Percentiles rank a stretch among this genome's conserved stretches.
Evolutionary conservation across 768 basidiomycete species (phyloP).

Genomic region (Gymnopilus junonius): DNA sequence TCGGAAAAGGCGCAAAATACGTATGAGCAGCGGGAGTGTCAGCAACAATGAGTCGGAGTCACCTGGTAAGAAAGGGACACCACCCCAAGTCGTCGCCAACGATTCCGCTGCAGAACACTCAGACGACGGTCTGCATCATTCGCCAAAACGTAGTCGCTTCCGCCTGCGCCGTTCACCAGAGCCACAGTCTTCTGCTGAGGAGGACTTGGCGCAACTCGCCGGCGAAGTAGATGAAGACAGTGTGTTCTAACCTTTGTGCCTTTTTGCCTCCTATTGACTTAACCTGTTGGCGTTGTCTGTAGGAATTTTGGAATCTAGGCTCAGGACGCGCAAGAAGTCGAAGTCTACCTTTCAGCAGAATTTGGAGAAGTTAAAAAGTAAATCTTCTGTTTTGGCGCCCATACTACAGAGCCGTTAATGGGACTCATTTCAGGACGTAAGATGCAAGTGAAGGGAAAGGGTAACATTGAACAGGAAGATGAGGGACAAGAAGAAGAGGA

Average conservation of each 20-base stretch:
- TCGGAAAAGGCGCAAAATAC: conserved; percentile 1
- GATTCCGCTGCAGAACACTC: background rate
- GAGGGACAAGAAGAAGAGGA: conserved; percentile 30
- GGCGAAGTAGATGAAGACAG: conserved; percentile 63
- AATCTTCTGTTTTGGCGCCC: conserved; percentile 18
- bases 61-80: conserved; percentile 4
- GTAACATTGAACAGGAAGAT: conserved; percentile 48
- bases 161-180: conserved; percentile 15
- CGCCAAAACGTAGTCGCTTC: conserved; percentile 13
- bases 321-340: conserved; percentile 65
- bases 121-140: background rate
- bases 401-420: background rate
- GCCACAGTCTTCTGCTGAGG: conserved; percentile 8
- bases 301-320: conserved; percentile 69
- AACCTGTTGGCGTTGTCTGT: too few species aligned
- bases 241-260: conserved; percentile 32
- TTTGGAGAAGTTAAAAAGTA: conserved; percentile 71
- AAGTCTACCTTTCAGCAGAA: conserved; percentile 67
- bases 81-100: background rate
- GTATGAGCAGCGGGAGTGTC: conserved; percentile 2
- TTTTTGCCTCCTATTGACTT: too few species aligned
- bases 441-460: conserved; percentile 25
- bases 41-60: conserved; percentile 10
- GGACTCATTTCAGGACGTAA: conserved; percentile 18
- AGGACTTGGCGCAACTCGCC: conserved; percentile 23